These are phyloP conservation scores for Penicillium turbatum DNA, from an alignment of 495 filamentous ascomycete species.

Conservation along the genomic window DNA sequence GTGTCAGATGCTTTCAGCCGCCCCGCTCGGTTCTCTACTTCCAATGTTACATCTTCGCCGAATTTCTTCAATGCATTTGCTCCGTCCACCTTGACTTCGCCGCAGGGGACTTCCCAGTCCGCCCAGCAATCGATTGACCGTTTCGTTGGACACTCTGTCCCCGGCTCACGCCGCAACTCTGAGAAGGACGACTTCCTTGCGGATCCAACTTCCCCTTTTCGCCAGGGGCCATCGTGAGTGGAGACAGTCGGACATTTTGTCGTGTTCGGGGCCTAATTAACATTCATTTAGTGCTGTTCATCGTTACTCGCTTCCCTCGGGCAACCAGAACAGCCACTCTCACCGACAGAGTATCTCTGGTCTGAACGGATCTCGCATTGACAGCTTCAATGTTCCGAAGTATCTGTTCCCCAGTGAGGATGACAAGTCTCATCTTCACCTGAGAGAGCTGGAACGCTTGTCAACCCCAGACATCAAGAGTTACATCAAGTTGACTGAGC, in stretches of 20 bases:
- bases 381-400: constrained; percentile 72
- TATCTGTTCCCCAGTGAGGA: constrained; percentile 86
- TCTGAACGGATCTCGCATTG: constrained; percentile 45
- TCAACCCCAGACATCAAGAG: constrained; percentile 62
- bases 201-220: constrained; percentile 33
- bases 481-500: constrained; percentile 66
- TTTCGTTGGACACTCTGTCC: constrained; percentile 71
- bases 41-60: constrained; percentile 75
- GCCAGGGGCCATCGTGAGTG: constrained; percentile 41
- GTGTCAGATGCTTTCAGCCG: constrained; percentile 71
- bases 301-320: constrained; percentile 86
- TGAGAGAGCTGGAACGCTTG: constrained; percentile 47
- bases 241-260: neutral
- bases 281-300: constrained; percentile 53
- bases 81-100: constrained; percentile 66
- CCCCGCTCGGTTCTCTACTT: constrained; percentile 77
- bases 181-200: constrained; percentile 44
- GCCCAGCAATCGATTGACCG: constrained; percentile 37
- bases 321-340: constrained; percentile 51
- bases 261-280: constrained; percentile 12
- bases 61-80: constrained; percentile 69
- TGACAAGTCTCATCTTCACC: constrained; percentile 40
- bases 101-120: constrained; percentile 38
- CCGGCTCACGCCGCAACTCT: constrained; percentile 69
- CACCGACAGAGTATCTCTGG: constrained; percentile 47